Percentiles rank a stretch among this genome's conserved stretches.
phyloP scores from a whole-genome alignment of 1,284 basidiomycete genomes.

The Papiliotrema flavescens region DNA sequence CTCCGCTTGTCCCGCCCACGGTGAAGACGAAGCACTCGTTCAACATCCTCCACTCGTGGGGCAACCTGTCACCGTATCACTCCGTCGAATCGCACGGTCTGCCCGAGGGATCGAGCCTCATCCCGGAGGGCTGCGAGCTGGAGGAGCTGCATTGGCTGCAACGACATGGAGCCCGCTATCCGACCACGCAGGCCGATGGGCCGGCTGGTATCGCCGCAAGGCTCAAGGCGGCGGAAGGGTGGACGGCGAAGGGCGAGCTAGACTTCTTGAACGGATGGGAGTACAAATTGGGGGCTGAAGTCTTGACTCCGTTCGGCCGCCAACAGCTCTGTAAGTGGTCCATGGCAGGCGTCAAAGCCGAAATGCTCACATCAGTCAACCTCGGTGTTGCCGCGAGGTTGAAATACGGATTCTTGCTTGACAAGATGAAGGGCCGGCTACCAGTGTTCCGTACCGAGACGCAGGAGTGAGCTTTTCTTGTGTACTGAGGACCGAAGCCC shows the following conservation, averaged over 20 bases:
- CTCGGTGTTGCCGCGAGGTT: slow-evolving; percentile 46
- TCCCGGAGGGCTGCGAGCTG: slow-evolving; percentile 48
- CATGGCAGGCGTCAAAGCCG: background rate
- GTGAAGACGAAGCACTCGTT: slow-evolving; percentile 31
- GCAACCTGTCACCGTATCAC: slow-evolving; percentile 51
- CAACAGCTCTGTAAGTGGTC: slow-evolving; percentile 48
- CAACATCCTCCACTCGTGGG: slow-evolving; percentile 51
- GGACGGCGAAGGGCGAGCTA: slow-evolving; percentile 44
- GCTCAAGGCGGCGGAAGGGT: slow-evolving; percentile 25
- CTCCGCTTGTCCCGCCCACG: slow-evolving; percentile 57
- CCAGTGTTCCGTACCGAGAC: slow-evolving; percentile 51
- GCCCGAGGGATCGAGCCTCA: slow-evolving; percentile 35
- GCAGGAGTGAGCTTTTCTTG: slow-evolving; percentile 42
- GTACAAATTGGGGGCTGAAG: slow-evolving; percentile 52
- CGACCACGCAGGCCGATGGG: slow-evolving; percentile 31
- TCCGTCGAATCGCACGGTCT: slow-evolving; percentile 51
- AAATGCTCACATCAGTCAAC: slow-evolving; percentile 26
- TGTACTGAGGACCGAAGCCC: background rate
- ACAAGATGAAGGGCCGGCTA: slow-evolving; percentile 43
- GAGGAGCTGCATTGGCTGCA: slow-evolving; percentile 50
- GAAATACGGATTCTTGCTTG: slow-evolving; percentile 49
- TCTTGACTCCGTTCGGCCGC: slow-evolving; percentile 54
- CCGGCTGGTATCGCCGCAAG: slow-evolving; percentile 32
- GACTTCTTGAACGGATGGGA: slow-evolving; percentile 52
- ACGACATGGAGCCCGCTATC: slow-evolving; percentile 50